Percentiles rank a stretch among this genome's conserved stretches.
These are phyloP conservation scores for Nicotiana paniculata DNA, from an alignment of 257 asterid genomes.

Conservation along the genomic window DNA sequence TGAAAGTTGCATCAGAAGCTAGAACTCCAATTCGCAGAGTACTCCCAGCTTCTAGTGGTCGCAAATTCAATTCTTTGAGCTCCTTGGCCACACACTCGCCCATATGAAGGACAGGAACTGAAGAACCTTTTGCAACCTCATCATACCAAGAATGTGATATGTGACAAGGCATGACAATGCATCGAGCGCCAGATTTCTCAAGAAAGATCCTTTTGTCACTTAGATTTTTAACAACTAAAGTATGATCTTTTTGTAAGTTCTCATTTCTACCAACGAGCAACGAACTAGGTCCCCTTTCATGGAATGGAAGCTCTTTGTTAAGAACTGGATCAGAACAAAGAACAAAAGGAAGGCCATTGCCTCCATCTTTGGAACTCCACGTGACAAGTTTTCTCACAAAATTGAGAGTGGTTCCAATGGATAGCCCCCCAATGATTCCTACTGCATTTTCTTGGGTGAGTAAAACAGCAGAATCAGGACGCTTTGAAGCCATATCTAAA, in stretches of 20 bases:
- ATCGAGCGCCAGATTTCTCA: conserved; percentile 57
- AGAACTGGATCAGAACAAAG: conserved; percentile 60
- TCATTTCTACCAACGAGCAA: conserved; percentile 16
- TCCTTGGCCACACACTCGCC: conserved; percentile 78
- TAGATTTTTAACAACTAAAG: conserved; percentile 37
- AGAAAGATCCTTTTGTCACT: conserved; percentile 47
- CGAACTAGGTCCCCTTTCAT: conserved; percentile 26
- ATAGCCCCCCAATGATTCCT: conserved; percentile 44
- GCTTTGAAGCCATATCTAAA: not conserved
- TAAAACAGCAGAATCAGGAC: conserved; percentile 9
- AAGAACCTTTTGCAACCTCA: conserved; percentile 51
- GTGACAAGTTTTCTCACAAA: conserved; percentile 34
- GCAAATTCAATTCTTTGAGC: conserved; percentile 51
- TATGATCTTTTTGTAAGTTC: conserved; percentile 8
- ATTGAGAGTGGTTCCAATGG: conserved; percentile 21
- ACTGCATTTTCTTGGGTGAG: conserved; percentile 23
- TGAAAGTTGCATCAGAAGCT: conserved; percentile 32
- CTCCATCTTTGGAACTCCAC: conserved; percentile 25
- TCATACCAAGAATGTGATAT: conserved; percentile 56
- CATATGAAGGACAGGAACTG: conserved; percentile 54
- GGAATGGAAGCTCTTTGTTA: conserved; percentile 34
- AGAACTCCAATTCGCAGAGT: conserved; percentile 53
- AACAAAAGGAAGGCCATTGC: conserved; percentile 33
- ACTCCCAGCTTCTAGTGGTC: conserved; percentile 72
- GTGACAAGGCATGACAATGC: conserved; percentile 73